phyloP scores from a whole-genome alignment of 2,329 filamentous ascomycete species.

The Cladophialophora immunda region DNA sequence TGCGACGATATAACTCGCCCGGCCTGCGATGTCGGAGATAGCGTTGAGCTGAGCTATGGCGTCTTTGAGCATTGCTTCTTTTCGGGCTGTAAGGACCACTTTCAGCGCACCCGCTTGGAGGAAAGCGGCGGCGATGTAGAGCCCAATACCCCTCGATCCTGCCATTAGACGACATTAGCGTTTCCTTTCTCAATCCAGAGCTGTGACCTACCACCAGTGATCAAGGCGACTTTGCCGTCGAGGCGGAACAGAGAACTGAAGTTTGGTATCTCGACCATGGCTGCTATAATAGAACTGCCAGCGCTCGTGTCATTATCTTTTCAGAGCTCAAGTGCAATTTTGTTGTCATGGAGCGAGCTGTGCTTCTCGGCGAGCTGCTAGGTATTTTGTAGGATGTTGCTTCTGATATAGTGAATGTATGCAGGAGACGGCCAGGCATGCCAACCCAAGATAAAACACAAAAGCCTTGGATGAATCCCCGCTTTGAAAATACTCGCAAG shows the following conservation, averaged over 20 bases:
- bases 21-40: not conserved
- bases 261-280: slow-evolving; percentile 7
- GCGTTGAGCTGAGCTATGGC: slow-evolving; percentile 15
- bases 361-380: too few relatives aligned
- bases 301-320: too few relatives aligned
- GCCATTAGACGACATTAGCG: not conserved
- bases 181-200: not conserved
- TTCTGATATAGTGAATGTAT: too few relatives aligned
- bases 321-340: too few relatives aligned
- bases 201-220: slow-evolving; percentile 17
- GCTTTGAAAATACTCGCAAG: too few relatives aligned
- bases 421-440: too few relatives aligned
- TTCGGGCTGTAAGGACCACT: slow-evolving; percentile 14
- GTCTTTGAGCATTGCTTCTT: slow-evolving; percentile 11
- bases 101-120: slow-evolving; percentile 9
- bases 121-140: slow-evolving; percentile 13
- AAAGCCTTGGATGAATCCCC: too few relatives aligned
- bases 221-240: slow-evolving; percentile 16
- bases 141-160: slow-evolving; percentile 17
- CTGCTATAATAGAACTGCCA: too few relatives aligned
- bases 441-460: too few relatives aligned
- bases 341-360: too few relatives aligned
- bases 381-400: too few relatives aligned
- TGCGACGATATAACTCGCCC: slow-evolving; percentile 14
- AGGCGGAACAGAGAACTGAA: slow-evolving; percentile 57